These are phyloP conservation scores for Fusarium oxysporum DNA, from an alignment of 2,329 filamentous ascomycete genomes.

Conservation along the genomic window DNA sequence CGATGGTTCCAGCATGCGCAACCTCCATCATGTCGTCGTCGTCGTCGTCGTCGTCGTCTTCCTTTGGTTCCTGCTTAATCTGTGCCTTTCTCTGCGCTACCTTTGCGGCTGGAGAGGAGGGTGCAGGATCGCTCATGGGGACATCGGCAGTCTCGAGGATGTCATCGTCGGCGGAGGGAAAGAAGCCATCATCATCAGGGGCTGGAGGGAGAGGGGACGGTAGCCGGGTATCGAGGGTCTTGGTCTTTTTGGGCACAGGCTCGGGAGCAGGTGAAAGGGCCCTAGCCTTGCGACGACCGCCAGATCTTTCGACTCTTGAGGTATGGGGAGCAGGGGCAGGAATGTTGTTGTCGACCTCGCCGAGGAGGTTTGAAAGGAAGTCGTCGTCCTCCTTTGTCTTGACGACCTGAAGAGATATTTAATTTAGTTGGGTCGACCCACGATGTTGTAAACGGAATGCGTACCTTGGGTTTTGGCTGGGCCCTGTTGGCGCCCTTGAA, in stretches of 20 bases:
- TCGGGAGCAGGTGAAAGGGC: slow-evolving; percentile 79
- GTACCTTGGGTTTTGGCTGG: slow-evolving; percentile 84
- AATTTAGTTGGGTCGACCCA: background rate
- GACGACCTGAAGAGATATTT: slow-evolving; percentile 64
- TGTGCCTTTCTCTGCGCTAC: slow-evolving; percentile 77
- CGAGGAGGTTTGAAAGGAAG: slow-evolving; percentile 86
- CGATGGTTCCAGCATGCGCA: slow-evolving; percentile 77
- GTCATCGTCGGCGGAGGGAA: slow-evolving; percentile 72
- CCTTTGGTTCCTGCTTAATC: slow-evolving; percentile 61
- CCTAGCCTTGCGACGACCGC: slow-evolving; percentile 81
- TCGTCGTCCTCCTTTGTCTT: slow-evolving; percentile 89
- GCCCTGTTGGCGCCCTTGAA: slow-evolving; percentile 79
- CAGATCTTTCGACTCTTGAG: slow-evolving; percentile 75
- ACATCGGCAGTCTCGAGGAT: slow-evolving; percentile 58
- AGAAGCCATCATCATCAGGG: slow-evolving; percentile 62
- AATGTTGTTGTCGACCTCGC: slow-evolving; percentile 85
- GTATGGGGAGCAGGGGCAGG: slow-evolving; percentile 65
- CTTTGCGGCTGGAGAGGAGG: slow-evolving; percentile 87
- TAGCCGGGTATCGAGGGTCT: slow-evolving; percentile 62
- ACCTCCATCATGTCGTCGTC: slow-evolving; percentile 89
- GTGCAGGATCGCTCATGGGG: slow-evolving; percentile 87
- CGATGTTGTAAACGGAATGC: background rate
- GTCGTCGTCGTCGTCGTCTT: slow-evolving; percentile 70
- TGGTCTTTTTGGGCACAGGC: slow-evolving; percentile 67
- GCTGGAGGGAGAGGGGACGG: slow-evolving; percentile 59